Evolutionary conservation across 768 basidiomycete species (phyloP).

Genomic region (Sporobolomyces pararoseus): DNA sequence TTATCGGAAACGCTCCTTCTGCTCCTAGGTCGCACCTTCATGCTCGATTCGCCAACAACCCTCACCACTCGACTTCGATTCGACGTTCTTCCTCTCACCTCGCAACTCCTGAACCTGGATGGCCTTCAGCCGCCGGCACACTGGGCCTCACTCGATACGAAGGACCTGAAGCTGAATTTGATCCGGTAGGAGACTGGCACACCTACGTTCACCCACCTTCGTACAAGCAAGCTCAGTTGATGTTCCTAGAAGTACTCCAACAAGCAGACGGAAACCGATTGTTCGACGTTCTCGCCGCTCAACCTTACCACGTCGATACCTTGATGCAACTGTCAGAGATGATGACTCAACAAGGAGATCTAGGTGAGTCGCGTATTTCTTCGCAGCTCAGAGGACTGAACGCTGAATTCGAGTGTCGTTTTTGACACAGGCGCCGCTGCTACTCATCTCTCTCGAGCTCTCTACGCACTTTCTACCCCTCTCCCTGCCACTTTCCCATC

Average conservation of each 20-base stretch:
- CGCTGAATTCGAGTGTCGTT: too few relatives aligned
- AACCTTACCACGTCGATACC: constrained; percentile 91
- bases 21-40: constrained; percentile 17
- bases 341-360: constrained; percentile 70
- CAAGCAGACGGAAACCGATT: constrained; percentile 51
- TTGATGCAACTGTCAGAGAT: constrained; percentile 80
- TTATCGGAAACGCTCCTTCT: constrained; percentile 47
- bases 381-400: too few relatives aligned
- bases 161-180: constrained; percentile 22
- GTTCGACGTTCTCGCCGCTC: constrained; percentile 66
- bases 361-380: constrained; percentile 59
- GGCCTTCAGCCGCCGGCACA: constrained; percentile 58
- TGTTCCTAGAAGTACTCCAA: constrained; percentile 45
- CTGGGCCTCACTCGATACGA: constrained; percentile 24
- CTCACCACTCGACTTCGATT: constrained; percentile 41
- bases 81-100: constrained; percentile 52
- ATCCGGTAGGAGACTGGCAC: constrained; percentile 68
- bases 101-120: constrained; percentile 68
- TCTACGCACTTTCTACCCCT: constrained; percentile 87
- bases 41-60: constrained; percentile 44
- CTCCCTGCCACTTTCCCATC: constrained; percentile 79
- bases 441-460: constrained; percentile 76
- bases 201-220: constrained; percentile 79
- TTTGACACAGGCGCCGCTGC: constrained; percentile 54
- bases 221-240: constrained; percentile 63